A percentile compares a stretch with the other conserved stretches of the same genome.
Conservation (phyloP, 495 filamentous ascomycete species). For the Daldinia caldariorum region DNA sequence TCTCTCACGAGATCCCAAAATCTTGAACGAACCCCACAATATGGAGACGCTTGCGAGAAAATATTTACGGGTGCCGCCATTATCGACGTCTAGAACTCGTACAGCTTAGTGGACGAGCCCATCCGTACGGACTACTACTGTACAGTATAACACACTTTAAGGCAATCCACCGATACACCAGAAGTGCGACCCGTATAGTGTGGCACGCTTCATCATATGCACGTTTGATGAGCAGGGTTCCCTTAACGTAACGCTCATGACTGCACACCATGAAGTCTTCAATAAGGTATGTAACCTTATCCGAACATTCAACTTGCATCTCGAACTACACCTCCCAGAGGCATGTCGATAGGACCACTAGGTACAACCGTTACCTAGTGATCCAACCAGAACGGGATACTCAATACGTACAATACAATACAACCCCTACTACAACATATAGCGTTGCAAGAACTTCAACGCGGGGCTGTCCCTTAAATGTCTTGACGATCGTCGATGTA, state of each 20-base stretch:
- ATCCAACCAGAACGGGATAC: background rate
- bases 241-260: slow-evolving; percentile 28
- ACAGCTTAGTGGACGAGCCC: slow-evolving; percentile 9
- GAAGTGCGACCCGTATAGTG: slow-evolving; percentile 12
- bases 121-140: slow-evolving; percentile 1
- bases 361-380: too few relatives aligned
- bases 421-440: background rate
- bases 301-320: slow-evolving; percentile 29
- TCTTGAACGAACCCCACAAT: slow-evolving; percentile 39
- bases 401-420: slow-evolving; percentile 1
- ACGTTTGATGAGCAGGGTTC: slow-evolving; percentile 34
- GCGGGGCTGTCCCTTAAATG: slow-evolving; percentile 41
- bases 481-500: slow-evolving; percentile 39
- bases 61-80: slow-evolving; percentile 39
- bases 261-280: slow-evolving; percentile 10
- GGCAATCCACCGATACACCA: slow-evolving; percentile 21
- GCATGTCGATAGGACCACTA: background rate
- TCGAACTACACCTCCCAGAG: background rate
- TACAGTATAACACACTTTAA: slow-evolving; percentile 15
- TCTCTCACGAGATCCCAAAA: slow-evolving; percentile 29
- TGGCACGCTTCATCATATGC: slow-evolving; percentile 29
- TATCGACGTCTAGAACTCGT: slow-evolving; percentile 38
- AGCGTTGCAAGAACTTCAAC: slow-evolving; percentile 32
- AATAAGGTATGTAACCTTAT: slow-evolving; percentile 28
- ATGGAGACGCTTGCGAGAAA: slow-evolving; percentile 30